Base-by-base conservation (phyloP, 2,329 filamentous ascomycete genomes). In the Tolypocladium guangdongense region DNA sequence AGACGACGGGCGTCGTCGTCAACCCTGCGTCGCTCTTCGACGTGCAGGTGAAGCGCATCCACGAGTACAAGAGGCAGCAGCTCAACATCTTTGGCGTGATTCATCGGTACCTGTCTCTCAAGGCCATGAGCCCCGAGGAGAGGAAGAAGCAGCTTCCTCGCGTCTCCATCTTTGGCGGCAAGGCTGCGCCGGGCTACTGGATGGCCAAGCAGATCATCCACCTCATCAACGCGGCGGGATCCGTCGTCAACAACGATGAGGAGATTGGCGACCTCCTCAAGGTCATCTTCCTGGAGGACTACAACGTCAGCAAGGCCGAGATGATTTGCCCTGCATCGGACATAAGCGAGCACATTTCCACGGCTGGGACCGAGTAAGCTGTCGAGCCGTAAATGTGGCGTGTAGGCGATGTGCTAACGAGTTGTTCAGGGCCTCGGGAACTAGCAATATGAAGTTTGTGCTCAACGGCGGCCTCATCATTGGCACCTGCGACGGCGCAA, bases 131-230 rank as follows among this genome's bases (percentile, higher is more conserved):
- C 27, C 77, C 88, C 0, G 88, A 90, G 63, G 87, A 96, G 67
- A 83, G 85, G 60, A 92, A 95, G 78, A 93, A 93, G 74, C 78
- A 88, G 56, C 81, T 86, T 46, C 90, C 91, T 18, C 86, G 92
- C 51, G 93, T 97, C 11, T 93, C 88, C 54, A 95, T 99, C 69
- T 97, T 99, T 67, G 93, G 93, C 66, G 93, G 93, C 63, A 99
- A 99, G 74, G 93, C 93, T 30, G 93, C 93, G 2, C 93, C 93
- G 0, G 93, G 93, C 18, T 99, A 99, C 77, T 99, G 93, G 93
- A 99, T 97, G 93, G 93, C 93, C 38, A 99, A 99, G 81, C 95
- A 93, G 41, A 90, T 96, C 60, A 99, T 99, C 63, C 92, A 97
- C 67, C 81, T 99, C 54, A 85, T 99, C 76, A 97, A 96, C 75